Percentiles rank a stretch among this genome's conserved stretches.
Conservation (phyloP, 2,329 filamentous ascomycete species). For the Penicillium sp. region DNA sequence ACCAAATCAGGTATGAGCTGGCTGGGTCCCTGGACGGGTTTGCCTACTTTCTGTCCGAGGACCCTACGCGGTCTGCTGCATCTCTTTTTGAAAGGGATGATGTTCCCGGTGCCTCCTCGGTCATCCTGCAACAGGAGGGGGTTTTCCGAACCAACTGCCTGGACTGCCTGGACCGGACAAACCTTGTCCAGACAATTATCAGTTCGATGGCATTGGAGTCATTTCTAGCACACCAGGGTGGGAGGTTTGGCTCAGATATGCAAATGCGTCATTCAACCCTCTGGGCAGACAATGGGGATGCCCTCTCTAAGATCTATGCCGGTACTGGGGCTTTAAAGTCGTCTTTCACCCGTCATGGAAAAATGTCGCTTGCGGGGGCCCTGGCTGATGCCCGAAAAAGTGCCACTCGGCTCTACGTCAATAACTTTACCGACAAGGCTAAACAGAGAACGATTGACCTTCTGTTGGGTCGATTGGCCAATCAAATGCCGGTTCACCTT, state of each 20-base stretch:
- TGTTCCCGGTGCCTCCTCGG: constrained; percentile 50
- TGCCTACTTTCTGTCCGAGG: constrained; percentile 85
- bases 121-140: constrained; percentile 89
- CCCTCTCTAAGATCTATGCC: constrained; percentile 90
- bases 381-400: constrained; percentile 96
- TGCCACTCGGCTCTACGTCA: constrained; percentile 90
- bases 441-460: constrained; percentile 94
- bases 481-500: constrained; percentile 78
- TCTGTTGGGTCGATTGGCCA: constrained; percentile 79
- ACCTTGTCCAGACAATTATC: constrained; percentile 92
- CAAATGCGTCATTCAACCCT: constrained; percentile 90
- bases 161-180: constrained; percentile 93
- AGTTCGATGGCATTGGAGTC: constrained; percentile 89
- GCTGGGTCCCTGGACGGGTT: constrained; percentile 80
- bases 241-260: constrained; percentile 73
- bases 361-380: constrained; percentile 91
- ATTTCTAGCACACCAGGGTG: constrained; percentile 72
- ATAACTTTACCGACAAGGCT: constrained; percentile 93
- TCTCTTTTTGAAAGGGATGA: constrained; percentile 34
- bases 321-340: constrained; percentile 94
- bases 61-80: constrained; percentile 55
- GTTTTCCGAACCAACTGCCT: constrained; percentile 94
- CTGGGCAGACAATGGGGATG: constrained; percentile 97
- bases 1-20: constrained; percentile 76
- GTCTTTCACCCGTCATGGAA: constrained; percentile 89